Percentiles rank a stretch among this genome's conserved stretches.
Evolutionary conservation across 1,284 basidiomycete genomes (phyloP).

Genomic region (Austroboletus novae-zelandiae): DNA sequence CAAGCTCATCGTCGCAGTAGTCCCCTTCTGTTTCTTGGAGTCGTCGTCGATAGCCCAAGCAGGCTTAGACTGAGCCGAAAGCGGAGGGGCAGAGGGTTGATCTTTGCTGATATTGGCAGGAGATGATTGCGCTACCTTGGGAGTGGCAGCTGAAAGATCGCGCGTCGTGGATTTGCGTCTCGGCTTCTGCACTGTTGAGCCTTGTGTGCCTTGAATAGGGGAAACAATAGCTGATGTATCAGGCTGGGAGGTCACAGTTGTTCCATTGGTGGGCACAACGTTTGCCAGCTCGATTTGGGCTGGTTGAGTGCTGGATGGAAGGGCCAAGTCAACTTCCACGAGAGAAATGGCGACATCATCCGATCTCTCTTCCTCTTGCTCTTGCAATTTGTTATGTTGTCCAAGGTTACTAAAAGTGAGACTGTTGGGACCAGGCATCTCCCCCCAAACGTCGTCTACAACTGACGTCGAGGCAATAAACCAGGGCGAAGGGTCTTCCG

Average conservation of each 20-base stretch:
- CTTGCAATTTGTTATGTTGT: constrained; percentile 51
- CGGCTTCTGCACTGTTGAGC: constrained; percentile 22
- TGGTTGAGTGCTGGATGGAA: constrained; percentile 8
- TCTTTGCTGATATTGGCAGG: constrained; percentile 18
- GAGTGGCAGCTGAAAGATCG: constrained; percentile 25
- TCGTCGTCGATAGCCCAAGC: constrained; percentile 70
- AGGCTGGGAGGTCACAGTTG: constrained; percentile 9
- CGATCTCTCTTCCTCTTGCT: constrained; percentile 20
- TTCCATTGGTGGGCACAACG: constrained; percentile 9
- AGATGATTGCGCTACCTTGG: constrained; percentile 20
- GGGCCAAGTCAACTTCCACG: constrained; percentile 12
- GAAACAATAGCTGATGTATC: constrained; percentile 6
- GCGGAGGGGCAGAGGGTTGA: constrained; percentile 24
- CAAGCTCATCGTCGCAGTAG: constrained; percentile 61
- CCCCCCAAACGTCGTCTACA: constrained; percentile 47
- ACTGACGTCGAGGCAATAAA: constrained; percentile 42
- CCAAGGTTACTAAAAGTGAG: constrained; percentile 56
- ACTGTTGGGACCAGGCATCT: constrained; percentile 43
- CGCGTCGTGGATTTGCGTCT: constrained; percentile 30
- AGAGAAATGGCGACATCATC: constrained; percentile 10
- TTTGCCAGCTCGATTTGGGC: constrained; percentile 14
- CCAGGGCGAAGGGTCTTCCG: constrained; percentile 53
- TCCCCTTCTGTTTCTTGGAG: constrained; percentile 47
- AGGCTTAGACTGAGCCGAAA: constrained; percentile 40
- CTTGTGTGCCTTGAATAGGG: constrained; percentile 5